These are phyloP conservation scores for Hymenoscyphus infarciens DNA, from an alignment of 2,329 filamentous ascomycete genomes.

Conservation along the genomic window DNA sequence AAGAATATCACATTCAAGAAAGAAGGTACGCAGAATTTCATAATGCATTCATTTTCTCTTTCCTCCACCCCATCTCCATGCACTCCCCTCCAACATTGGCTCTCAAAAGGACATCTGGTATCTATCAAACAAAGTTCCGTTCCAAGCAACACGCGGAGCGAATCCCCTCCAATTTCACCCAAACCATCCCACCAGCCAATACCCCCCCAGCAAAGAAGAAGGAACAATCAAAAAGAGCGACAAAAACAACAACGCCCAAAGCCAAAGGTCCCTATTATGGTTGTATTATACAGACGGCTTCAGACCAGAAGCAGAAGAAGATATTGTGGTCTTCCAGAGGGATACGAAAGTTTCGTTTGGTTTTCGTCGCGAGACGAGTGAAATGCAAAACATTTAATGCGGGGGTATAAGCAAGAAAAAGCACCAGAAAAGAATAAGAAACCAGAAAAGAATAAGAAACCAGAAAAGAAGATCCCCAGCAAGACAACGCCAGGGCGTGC, in stretches of 20 bases:
- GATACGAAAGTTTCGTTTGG: background rate
- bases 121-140: background rate
- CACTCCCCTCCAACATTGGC: background rate
- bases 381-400: constrained; percentile 3
- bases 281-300: background rate
- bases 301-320: background rate
- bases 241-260: constrained; percentile 2
- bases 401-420: constrained; percentile 5
- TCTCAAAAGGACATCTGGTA: background rate
- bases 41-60: background rate
- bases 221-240: background rate
- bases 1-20: too few relatives aligned
- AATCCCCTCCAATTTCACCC: background rate
- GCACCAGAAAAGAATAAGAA: background rate
- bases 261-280: background rate
- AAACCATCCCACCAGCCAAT: background rate
- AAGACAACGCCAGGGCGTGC: background rate
- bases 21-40: background rate
- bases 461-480: background rate
- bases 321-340: background rate
- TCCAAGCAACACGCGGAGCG: background rate
- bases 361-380: background rate
- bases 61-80: background rate
- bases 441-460: background rate
- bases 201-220: background rate